phyloP scores from a whole-genome alignment of 2,329 filamentous ascomycete species.

The Elsinoe australis region DNA sequence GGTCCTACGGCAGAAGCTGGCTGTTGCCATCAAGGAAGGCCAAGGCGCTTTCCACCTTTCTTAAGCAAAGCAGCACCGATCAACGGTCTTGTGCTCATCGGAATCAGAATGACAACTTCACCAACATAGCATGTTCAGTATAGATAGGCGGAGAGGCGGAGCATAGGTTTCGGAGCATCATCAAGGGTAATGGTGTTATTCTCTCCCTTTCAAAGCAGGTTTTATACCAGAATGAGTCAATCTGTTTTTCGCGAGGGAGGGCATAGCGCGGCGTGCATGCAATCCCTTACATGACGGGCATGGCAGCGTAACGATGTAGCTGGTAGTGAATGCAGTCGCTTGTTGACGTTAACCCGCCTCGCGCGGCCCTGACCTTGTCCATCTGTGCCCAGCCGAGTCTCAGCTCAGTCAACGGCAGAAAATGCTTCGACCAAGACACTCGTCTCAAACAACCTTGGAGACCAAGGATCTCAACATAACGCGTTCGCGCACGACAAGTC shows the following conservation, averaged over 20 bases:
- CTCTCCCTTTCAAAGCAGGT: background rate
- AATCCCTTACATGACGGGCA: background rate
- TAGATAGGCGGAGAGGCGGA: slow-evolving; percentile 20
- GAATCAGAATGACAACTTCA: background rate
- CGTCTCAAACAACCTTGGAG: too few relatives aligned
- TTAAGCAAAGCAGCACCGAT: slow-evolving; percentile 18
- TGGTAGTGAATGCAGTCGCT: slow-evolving; percentile 12
- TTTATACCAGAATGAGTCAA: slow-evolving; percentile 2
- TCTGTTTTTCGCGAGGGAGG: background rate
- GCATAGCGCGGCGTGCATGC: slow-evolving; percentile 8
- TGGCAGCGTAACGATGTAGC: background rate
- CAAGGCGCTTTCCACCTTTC: slow-evolving; percentile 91
- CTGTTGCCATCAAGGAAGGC: slow-evolving; percentile 83
- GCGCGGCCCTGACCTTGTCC: too few relatives aligned
- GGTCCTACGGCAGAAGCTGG: slow-evolving; percentile 68
- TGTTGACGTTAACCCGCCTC: background rate
- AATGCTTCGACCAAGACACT: too few relatives aligned
- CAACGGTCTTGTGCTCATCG: background rate
- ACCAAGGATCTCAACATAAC: too few relatives aligned
- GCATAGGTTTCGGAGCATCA: slow-evolving; percentile 14
- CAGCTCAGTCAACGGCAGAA: too few relatives aligned
- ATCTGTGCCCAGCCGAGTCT: too few relatives aligned
- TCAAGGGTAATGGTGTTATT: background rate
- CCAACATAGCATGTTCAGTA: background rate
- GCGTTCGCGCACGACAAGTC: too few relatives aligned